Percentiles rank a stretch among this genome's conserved stretches.
Evolutionary conservation across 768 basidiomycete genomes (phyloP).

Genomic region (Rubroboletus satanas): DNA sequence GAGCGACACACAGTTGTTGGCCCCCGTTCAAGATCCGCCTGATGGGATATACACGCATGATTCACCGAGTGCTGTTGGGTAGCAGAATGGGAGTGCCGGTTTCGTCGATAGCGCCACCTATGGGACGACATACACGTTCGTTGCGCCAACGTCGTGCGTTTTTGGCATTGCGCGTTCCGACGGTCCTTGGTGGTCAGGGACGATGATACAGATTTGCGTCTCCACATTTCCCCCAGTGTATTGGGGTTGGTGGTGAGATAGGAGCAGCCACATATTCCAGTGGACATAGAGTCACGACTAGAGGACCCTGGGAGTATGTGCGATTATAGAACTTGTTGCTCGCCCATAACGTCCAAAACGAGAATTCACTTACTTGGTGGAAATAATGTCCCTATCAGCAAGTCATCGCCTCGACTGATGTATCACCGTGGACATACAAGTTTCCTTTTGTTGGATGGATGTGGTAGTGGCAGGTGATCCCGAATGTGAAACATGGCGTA

Average conservation of each 20-base stretch:
- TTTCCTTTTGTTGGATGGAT: constrained; percentile 1
- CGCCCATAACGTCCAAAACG: neutral
- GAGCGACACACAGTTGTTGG: neutral
- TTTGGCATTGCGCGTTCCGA: constrained; percentile 2
- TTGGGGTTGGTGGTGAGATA: neutral
- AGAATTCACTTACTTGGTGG: constrained; percentile 3
- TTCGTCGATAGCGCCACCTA: neutral
- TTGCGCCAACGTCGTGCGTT: neutral
- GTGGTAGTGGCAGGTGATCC: neutral
- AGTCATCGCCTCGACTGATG: constrained; percentile 19
- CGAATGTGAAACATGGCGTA: neutral
- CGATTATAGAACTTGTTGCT: neutral
- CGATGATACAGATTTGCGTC: neutral
- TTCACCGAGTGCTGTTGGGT: neutral
- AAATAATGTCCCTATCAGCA: neutral
- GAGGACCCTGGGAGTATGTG: neutral
- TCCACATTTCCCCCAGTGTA: neutral
- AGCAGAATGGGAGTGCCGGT: constrained; percentile 11
- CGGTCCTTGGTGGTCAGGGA: neutral
- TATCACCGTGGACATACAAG: constrained; percentile 1
- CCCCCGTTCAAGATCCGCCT: constrained; percentile 12
- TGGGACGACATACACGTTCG: constrained; percentile 4
- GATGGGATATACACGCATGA: constrained; percentile 8
- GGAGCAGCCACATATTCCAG: neutral
- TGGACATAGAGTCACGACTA: neutral